phyloP scores from a whole-genome alignment of 768 basidiomycete species.

The Antrodiella citrinella region DNA sequence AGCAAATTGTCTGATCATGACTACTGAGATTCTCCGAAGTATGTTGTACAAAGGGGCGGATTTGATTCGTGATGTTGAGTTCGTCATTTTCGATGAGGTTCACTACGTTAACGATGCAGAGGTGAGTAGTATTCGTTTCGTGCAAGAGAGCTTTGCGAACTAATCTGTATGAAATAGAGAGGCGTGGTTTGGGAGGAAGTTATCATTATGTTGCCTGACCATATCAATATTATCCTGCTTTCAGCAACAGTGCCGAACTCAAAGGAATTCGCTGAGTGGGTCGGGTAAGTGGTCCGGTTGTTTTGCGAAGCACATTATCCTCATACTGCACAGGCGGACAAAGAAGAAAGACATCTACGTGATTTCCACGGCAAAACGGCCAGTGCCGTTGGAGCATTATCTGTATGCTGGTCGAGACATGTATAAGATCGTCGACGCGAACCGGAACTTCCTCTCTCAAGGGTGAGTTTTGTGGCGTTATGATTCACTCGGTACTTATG shows the following conservation, averaged over 20 bases:
- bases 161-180: constrained; percentile 43
- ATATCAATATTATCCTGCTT: constrained; percentile 93
- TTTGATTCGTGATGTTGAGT: constrained; percentile 96
- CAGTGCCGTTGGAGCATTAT: constrained; percentile 95
- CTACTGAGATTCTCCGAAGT: constrained; percentile 93
- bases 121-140: constrained; percentile 34
- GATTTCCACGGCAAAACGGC: constrained; percentile 91
- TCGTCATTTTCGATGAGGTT: constrained; percentile 99
- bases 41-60: constrained; percentile 99
- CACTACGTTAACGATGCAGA: constrained; percentile 99
- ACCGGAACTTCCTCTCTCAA: constrained; percentile 58
- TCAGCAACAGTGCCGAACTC: constrained; percentile 98
- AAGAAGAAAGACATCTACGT: constrained; percentile 99
- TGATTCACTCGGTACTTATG: constrained; percentile 4
- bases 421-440: constrained; percentile 87
- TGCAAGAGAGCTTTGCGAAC: neutral
- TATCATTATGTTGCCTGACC: constrained; percentile 98
- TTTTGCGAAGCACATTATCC: neutral
- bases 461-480: too few relatives aligned
- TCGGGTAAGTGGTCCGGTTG: constrained; percentile 58
- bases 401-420: constrained; percentile 90
- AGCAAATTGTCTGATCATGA: constrained; percentile 94
- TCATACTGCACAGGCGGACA: constrained; percentile 57
- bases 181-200: constrained; percentile 99
- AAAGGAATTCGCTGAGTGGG: constrained; percentile 98